Evolutionary conservation across 2,329 filamentous ascomycete genomes (phyloP), one percentile per base, ranked within the genome.

Genomic region (Sarocladiaceae sp.): DNA sequence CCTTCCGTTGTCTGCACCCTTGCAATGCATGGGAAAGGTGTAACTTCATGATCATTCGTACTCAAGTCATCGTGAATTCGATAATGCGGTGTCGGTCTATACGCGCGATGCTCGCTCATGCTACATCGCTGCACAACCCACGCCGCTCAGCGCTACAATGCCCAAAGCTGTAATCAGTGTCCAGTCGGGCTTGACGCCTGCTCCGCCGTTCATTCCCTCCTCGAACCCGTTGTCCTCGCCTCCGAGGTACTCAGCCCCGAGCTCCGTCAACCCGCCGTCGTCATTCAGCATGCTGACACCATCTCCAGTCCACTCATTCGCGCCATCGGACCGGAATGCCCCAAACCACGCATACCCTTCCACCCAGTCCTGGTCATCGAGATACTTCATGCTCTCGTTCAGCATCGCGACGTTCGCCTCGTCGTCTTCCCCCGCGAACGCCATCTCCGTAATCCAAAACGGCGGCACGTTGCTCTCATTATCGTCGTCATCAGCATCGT

Each of bases 301-400:
- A 10, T 64, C 56, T 3, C 66, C 66, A 0, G 65, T 66, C 60
- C 63, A 69, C 15, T 52, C 55, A 33, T 67, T 67, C 6, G 63
- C 61, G 33, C 66, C 57, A 19, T 62, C 55, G 0, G 55, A 51
- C 2, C 66, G 57, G 33, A 68, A 68, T 0, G 58, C 60, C 1
- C 66, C 66, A 44, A 66, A 69, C 66, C 66, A 69, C 0, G 66
- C 64, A 40, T 69, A 69, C 0, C 55, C 61, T 15, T 61, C 51
- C 1, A 69, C 59, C 16, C 59, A 58, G 10, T 62, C 55, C 0
- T 55, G 50, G 0, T 45, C 47, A 5, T 69, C 66, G 4, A 69
- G 53, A 39, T 62, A 63, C 0, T 47, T 21, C 11, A 68, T 47
- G 27, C 60, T 64, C 47, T 66, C 52, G 27, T 65, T 67, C 62